These are phyloP conservation scores for Chaetothyriales sp. DNA, from an alignment of 2,329 filamentous ascomycete species.

Conservation along the genomic window DNA sequence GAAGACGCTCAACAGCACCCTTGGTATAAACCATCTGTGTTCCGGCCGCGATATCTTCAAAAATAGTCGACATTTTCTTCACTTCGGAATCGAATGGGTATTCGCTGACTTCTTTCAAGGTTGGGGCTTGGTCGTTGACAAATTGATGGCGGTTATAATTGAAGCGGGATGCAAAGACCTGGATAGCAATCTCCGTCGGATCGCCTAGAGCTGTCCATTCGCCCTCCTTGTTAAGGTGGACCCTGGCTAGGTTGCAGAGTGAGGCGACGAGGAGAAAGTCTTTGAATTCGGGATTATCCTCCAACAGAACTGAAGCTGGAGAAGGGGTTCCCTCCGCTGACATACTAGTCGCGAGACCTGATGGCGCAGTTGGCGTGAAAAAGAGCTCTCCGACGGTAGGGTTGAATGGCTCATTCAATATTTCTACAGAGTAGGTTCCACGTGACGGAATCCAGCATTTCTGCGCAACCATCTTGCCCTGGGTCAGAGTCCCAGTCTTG, in stretches of 20 bases:
- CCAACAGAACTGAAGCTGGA: slow-evolving; percentile 22
- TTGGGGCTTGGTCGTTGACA: slow-evolving; percentile 33
- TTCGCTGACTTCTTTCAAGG: slow-evolving; percentile 48
- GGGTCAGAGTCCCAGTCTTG: slow-evolving; percentile 41
- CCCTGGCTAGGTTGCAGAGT: slow-evolving; percentile 49
- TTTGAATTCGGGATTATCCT: slow-evolving; percentile 35
- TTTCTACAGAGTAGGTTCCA: slow-evolving; percentile 43
- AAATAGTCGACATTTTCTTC: slow-evolving; percentile 64
- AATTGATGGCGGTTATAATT: slow-evolving; percentile 43
- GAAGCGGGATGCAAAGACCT: slow-evolving; percentile 58
- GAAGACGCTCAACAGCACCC: slow-evolving; percentile 51
- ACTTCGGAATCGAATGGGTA: slow-evolving; percentile 61
- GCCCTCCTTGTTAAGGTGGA: slow-evolving; percentile 39
- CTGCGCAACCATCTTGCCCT: slow-evolving; percentile 48
- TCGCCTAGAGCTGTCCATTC: slow-evolving; percentile 51
- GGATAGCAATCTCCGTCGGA: slow-evolving; percentile 59
- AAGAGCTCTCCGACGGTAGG: slow-evolving; percentile 37
- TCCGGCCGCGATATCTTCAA: slow-evolving; percentile 22
- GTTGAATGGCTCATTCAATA: slow-evolving; percentile 41
- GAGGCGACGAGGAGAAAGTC: slow-evolving; percentile 48
- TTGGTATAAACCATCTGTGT: slow-evolving; percentile 27
- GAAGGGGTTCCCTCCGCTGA: slow-evolving; percentile 17
- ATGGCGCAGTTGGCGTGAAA: slow-evolving; percentile 24
- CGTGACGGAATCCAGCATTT: slow-evolving; percentile 43
- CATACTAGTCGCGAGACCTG: too few relatives aligned